A percentile compares a stretch with the other conserved stretches of the same genome.
Evolutionary conservation across 306 rosid genomes (phyloP).

Genomic region (Mucuna pruriens): DNA sequence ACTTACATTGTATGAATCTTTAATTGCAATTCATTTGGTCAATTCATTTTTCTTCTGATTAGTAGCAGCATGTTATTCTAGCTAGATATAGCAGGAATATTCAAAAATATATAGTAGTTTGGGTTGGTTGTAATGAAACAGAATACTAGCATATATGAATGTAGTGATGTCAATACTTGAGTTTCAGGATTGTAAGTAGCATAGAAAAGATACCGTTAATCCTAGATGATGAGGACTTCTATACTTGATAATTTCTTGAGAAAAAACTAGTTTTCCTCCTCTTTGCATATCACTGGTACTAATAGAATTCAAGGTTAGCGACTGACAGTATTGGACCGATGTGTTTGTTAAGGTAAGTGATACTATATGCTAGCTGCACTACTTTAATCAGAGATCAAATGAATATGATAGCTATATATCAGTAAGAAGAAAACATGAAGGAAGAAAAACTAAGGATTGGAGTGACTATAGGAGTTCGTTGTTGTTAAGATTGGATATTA

Average conservation of each 20-base stretch:
- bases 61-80: slow-evolving; percentile 36
- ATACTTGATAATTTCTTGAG: neutral
- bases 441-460: too few species aligned
- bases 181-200: slow-evolving; percentile 36
- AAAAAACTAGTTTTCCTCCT: neutral
- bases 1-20: slow-evolving; percentile 64
- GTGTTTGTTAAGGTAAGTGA: neutral
- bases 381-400: too few species aligned
- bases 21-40: slow-evolving; percentile 33
- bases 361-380: too few species aligned
- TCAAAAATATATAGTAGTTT: slow-evolving; percentile 33
- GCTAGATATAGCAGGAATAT: slow-evolving; percentile 27
- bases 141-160: slow-evolving; percentile 21
- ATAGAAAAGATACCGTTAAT: slow-evolving; percentile 11
- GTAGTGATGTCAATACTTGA: slow-evolving; percentile 18
- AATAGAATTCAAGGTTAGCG: neutral
- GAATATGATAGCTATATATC: too few species aligned
- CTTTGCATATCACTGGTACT: neutral
- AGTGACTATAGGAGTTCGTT: too few species aligned
- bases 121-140: slow-evolving; percentile 35
- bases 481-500: too few species aligned
- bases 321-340: neutral
- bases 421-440: too few species aligned
- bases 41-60: slow-evolving; percentile 29
- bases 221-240: slow-evolving; percentile 27